Evolutionary conservation across 2,329 filamentous ascomycete genomes (phyloP), one percentile per base, ranked within the genome.

Genomic region (Fonsecaea multimorphosa): DNA sequence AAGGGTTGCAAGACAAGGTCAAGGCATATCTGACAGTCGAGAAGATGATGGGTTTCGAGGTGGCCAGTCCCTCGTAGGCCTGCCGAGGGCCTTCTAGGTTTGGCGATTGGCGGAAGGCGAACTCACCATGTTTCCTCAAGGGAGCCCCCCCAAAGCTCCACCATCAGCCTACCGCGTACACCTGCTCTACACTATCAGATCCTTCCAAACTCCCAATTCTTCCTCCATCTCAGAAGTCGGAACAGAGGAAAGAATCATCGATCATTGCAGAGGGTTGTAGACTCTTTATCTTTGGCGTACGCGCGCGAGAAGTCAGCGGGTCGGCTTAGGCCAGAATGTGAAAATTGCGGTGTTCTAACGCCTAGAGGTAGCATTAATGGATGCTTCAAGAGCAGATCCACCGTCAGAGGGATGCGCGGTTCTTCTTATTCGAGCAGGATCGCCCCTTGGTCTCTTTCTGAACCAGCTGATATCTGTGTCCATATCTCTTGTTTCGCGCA

Each of bases 101-200:
- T 55, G 40, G 53, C 51, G 59, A 61, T 61, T 61, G 51, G 59
- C 59, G 59, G 51, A 55, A 54, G 19, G 32, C 31, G 34, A 8
- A 61, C 59, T 61, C 22, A 61, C 59, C 59, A 61, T 61, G 49
- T 52, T 61, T 34, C 56, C 19, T 53, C n/a, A 40, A 58, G 56
- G 56, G 56, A 19, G 29, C n/a, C 9, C 56, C 58, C 44, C 46
- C 16, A 32, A 54, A 32, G 29, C 52, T 54, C 52, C 52, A 54
- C 52, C 52, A 34, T 54, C n/a, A 9, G 31, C 5, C 31, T 54
- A n/a, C n/a, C n/a, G n/a, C n/a, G n/a, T n/a, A 54, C 27, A 60
- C 58, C 58, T 52, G 24, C 29, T 49, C 58, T 49, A 46, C 58
- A 27, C 44, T 60, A 60, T 52, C 58, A 40, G 16, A 53, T 54